These are phyloP conservation scores for Geotrichum australiense DNA, from an alignment of 1,139 yeast species.

Conservation along the genomic window DNA sequence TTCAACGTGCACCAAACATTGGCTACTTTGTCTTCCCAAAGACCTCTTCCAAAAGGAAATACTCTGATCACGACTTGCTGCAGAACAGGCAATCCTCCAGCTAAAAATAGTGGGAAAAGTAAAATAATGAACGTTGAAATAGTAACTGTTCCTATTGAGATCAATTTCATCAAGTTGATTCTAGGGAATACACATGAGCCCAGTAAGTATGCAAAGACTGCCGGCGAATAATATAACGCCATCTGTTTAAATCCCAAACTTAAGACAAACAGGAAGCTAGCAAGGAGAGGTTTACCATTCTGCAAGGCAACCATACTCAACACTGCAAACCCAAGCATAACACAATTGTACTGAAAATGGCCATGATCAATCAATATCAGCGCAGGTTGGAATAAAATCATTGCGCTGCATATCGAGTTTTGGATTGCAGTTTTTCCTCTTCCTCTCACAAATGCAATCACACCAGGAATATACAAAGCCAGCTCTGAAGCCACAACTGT, in stretches of 20 bases:
- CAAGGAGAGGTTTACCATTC: slow-evolving; percentile 52
- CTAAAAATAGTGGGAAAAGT: slow-evolving; percentile 56
- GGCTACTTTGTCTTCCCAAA: slow-evolving; percentile 98
- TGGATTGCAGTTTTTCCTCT: slow-evolving; percentile 45
- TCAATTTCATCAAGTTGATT: slow-evolving; percentile 42
- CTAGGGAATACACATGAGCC: slow-evolving; percentile 38
- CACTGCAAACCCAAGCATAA: slow-evolving; percentile 83
- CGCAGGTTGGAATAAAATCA: slow-evolving; percentile 71
- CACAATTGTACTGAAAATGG: slow-evolving; percentile 90
- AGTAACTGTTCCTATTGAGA: slow-evolving; percentile 59
- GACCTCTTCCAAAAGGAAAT: slow-evolving; percentile 87
- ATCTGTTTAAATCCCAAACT: slow-evolving; percentile 87
- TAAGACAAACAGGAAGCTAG: slow-evolving; percentile 73
- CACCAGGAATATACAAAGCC: slow-evolving; percentile 70
- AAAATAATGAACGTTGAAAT: slow-evolving; percentile 45
- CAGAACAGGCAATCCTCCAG: slow-evolving; percentile 36
- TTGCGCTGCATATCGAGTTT: slow-evolving; percentile 67
- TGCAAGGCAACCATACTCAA: slow-evolving; percentile 60
- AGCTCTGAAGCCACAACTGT: slow-evolving; percentile 74
- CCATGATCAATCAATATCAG: slow-evolving; percentile 89
- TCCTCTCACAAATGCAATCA: slow-evolving; percentile 48
- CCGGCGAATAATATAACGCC: slow-evolving; percentile 91
- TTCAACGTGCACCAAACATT: slow-evolving; percentile 95
- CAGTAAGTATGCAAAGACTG: slow-evolving; percentile 69
- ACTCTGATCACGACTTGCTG: slow-evolving; percentile 51